A percentile compares a stretch with the other conserved stretches of the same genome.
Conservation (phyloP, 148 eudicot genomes). For the Gaultheria prostrata region DNA sequence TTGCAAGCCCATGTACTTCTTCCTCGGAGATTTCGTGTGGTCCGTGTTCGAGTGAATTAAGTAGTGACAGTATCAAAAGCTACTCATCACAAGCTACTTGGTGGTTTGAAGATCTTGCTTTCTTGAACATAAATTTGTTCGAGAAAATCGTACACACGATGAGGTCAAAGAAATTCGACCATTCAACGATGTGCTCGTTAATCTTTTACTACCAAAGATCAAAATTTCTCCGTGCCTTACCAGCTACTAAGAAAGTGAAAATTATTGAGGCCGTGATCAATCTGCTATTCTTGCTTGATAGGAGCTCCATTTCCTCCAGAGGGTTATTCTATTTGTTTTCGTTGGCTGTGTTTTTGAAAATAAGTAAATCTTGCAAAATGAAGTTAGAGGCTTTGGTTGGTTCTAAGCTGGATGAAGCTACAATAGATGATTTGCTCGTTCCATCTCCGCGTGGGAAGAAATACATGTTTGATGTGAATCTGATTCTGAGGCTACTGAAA, state of each 20-base stretch:
- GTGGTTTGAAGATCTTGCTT: slow-evolving; percentile 57
- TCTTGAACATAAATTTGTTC: slow-evolving; percentile 30
- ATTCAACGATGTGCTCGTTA: slow-evolving; percentile 38
- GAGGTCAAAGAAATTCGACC: slow-evolving; percentile 40
- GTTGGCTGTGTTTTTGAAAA: slow-evolving; percentile 28
- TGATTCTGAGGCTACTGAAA: slow-evolving; percentile 41
- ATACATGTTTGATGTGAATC: slow-evolving; percentile 38
- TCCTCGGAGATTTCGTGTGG: slow-evolving; percentile 42
- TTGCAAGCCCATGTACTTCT: slow-evolving; percentile 26
- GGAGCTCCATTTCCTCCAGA: slow-evolving; percentile 33
- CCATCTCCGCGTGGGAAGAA: slow-evolving; percentile 29
- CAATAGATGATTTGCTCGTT: slow-evolving; percentile 52
- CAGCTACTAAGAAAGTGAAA: slow-evolving; percentile 22
- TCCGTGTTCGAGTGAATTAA: slow-evolving; percentile 45
- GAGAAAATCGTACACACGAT: slow-evolving; percentile 36
- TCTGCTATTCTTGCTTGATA: slow-evolving; percentile 38
- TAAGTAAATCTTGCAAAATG: slow-evolving; percentile 18
- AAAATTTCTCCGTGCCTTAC: slow-evolving; percentile 21
- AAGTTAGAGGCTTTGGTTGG: slow-evolving; percentile 54
- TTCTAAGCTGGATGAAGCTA: slow-evolving; percentile 48
- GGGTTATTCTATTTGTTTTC: slow-evolving; percentile 37
- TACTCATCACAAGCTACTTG: slow-evolving; percentile 26
- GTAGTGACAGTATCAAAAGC: slow-evolving; percentile 26
- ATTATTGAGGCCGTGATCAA: slow-evolving; percentile 32
- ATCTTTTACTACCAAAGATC: slow-evolving; percentile 44